Conservation (phyloP, 2,329 filamentous ascomycete genomes). For the Aspergillus terreus region DNA sequence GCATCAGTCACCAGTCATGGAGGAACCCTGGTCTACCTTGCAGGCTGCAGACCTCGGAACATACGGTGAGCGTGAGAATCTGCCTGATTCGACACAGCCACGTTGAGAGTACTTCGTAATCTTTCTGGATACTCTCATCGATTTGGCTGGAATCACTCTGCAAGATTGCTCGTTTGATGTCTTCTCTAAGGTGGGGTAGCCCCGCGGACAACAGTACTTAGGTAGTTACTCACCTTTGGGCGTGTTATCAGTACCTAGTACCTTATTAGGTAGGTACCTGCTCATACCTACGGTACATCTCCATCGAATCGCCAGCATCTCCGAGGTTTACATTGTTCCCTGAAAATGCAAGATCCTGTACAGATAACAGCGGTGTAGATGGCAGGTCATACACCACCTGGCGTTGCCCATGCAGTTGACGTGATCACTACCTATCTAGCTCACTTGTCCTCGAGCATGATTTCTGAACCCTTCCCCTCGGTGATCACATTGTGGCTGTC, state of each 20-base stretch:
- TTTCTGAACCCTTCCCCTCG: not conserved
- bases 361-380: not conserved
- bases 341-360: not conserved
- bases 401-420: too few relatives aligned
- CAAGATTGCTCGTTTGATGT: too few relatives aligned
- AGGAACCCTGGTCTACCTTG: constrained; percentile 17
- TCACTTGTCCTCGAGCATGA: not conserved
- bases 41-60: constrained; percentile 13
- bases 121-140: not conserved
- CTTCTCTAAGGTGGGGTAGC: too few relatives aligned
- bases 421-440: too few relatives aligned
- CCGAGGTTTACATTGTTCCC: not conserved
- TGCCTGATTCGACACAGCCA: constrained; percentile 15
- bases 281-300: too few relatives aligned
- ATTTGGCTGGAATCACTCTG: too few relatives aligned
- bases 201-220: too few relatives aligned
- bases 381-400: not conserved
- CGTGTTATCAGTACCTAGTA: not conserved
- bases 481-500: not conserved
- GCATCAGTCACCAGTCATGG: constrained; percentile 7
- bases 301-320: too few relatives aligned
- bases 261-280: too few relatives aligned
- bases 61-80: constrained; percentile 17
- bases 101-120: not conserved
- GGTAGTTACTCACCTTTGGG: not conserved